Conservation (phyloP, 2,329 filamentous ascomycete genomes). For the Magnaporthales sp. region DNA sequence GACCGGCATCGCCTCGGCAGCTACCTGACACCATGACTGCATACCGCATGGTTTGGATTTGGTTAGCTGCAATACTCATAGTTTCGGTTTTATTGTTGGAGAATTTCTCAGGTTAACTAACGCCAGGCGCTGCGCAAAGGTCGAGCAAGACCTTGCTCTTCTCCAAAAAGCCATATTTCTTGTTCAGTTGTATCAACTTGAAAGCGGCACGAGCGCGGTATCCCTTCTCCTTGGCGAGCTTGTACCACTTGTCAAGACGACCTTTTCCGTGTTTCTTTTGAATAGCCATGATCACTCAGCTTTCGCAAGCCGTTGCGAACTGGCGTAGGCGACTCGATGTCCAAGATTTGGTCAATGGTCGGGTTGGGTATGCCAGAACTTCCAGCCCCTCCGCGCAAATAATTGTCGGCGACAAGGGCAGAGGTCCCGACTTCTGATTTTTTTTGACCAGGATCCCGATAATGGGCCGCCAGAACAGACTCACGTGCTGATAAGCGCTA, state of each 20-base stretch:
- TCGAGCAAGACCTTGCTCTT: constrained; percentile 94
- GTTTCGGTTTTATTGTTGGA: neutral
- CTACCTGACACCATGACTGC: constrained; percentile 92
- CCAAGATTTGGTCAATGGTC: neutral
- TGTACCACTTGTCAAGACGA: constrained; percentile 98
- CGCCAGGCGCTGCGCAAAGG: constrained; percentile 92
- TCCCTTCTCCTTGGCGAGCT: constrained; percentile 95
- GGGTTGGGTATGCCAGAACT: neutral
- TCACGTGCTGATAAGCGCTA: constrained; percentile 3
- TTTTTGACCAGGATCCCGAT: constrained; percentile 4
- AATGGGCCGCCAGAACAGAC: neutral
- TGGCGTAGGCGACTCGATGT: neutral
- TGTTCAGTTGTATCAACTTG: constrained; percentile 97
- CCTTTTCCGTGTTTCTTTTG: constrained; percentile 99
- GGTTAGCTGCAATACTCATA: constrained; percentile 16
- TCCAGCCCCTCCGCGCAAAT: constrained; percentile 1
- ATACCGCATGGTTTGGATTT: neutral
- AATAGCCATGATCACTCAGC: constrained; percentile 63
- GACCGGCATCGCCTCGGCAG: constrained; percentile 86
- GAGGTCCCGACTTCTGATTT: neutral
- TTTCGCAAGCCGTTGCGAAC: neutral
- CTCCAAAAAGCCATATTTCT: constrained; percentile 97
- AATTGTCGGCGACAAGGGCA: neutral
- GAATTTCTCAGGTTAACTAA: constrained; percentile 31
- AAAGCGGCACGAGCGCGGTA: constrained; percentile 94